Conservation (phyloP, 257 asterid genomes). For the Solanum arcanum region DNA sequence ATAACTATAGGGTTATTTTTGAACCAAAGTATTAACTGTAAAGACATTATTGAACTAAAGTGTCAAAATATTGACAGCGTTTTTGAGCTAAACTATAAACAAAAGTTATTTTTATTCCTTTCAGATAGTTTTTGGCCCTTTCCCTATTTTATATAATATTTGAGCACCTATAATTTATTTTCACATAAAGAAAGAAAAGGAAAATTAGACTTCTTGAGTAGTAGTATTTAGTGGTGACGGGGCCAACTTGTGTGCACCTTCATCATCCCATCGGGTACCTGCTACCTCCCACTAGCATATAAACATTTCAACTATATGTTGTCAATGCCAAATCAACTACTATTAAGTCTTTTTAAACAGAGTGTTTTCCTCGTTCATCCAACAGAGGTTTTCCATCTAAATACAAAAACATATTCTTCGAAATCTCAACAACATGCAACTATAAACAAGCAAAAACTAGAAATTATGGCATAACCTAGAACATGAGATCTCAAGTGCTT, state of each 20-base stretch:
- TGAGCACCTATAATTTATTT: neutral
- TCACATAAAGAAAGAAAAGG: neutral
- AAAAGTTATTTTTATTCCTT: no score
- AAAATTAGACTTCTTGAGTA: neutral
- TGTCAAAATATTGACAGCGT: no score
- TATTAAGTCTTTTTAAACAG: neutral
- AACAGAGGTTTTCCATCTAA: neutral
- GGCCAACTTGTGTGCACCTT: neutral
- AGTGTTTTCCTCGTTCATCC: neutral
- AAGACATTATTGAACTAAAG: no score
- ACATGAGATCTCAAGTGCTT: neutral
- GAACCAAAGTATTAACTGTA: no score
- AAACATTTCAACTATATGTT: neutral
- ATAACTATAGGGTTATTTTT: fast-evolving
- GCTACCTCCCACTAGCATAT: neutral
- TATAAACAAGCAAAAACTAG: neutral
- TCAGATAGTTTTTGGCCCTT: no score
- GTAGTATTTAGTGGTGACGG: neutral
- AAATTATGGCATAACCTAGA: neutral
- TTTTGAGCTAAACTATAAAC: no score
- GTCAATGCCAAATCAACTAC: neutral
- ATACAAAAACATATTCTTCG: neutral
- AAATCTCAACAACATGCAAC: neutral
- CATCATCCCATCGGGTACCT: neutral
- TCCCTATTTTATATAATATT: neutral